Base-by-base conservation (phyloP, 2,329 filamentous ascomycete genomes). In the Claviceps purpurea region DNA sequence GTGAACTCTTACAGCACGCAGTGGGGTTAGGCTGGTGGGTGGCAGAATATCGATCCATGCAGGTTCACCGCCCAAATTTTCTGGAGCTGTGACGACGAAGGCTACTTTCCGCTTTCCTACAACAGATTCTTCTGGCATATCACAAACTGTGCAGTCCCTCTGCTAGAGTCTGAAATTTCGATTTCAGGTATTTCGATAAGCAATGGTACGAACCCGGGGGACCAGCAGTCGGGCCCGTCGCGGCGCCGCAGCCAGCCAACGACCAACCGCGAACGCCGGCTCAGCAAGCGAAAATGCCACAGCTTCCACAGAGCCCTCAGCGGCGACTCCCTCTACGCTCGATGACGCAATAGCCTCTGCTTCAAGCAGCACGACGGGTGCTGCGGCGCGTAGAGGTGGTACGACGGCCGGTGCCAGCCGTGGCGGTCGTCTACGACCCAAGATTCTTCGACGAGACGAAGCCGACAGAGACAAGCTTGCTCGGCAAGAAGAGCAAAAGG, bases 361-460 rank as follows among this genome's bases (percentile, higher is more conserved):
- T 7, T 49, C 63, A 16, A 57, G 63, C 16, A 61, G 62, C 45
- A 58, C 64, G 5, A 55, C 65, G 5, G 55, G 40, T 40, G 39
- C 39, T 26, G 13, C 49, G 16, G 49, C 62, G 16, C 60, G 68
- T 2, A 66, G 65, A 22, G 65, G 64, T 7, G 57, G 64, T 39
- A 62, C 67, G 5, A 59, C 69, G 4, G 63, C 65, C 40, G 64
- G 65, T 10, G 63, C 68, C 14, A 59, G 68, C 66, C 18, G 60
- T 66, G 54, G 61, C 10, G 67, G 65, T 41, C 68, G 74, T 40
- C 75, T 76, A 50, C 69, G 68, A 50, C 74, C 74, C 34, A 75
- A 70, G 56, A 73, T 71, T 54, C 60, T 75, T 47, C 69, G 74
- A 50, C 65, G 74, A 68, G 73, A 76, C 62, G 73, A 75, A 52